Evolutionary conservation across 768 basidiomycete genomes (phyloP), one percentile per base, ranked within the genome.

Genomic region (Termitomyces sp.): DNA sequence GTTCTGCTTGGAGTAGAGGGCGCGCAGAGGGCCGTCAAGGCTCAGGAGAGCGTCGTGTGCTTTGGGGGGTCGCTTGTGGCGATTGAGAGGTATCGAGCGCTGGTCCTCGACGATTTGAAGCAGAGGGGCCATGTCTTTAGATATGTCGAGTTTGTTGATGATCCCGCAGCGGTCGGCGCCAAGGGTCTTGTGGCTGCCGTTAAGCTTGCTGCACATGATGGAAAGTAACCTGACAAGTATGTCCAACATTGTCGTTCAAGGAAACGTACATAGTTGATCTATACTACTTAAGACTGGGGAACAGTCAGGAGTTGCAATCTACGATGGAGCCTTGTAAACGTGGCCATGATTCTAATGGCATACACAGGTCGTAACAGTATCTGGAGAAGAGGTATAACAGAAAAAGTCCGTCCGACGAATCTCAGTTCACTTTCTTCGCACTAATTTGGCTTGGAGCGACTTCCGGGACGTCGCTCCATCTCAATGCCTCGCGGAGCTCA

Each of bases 31-130:
- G 69, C 75, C 0, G 80, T 89, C 54, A 77, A 76, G 47, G 82
- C 90, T 0, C 70, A 74, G 43, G 79, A 86, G 2, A 79, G 84
- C 38, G 81, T 92, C 3, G 67, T 94, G 17, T 91, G 86, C 62
- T 86, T 93, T 60, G 92, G 92, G 9, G 92, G 92, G n/a, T 91
- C 89, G 20, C 71, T 94, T 63, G 85, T 85, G 4, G 86, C 88
- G 3, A 72, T 91, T 2, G 78, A 81, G 57, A 73, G 67, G 42
- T 93, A 94, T 73, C 76, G 3, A 57, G 73, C 82, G 84, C 9
- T 51, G 4, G 50, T 51, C 25, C 25, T 63, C 81, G 85, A 83
- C 11, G 81, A 81, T 32, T 80, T 93, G 29, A 77, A 71, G 56
- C 69, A 76, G 65, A 75, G 76, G 52, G 89, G 89, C 1, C 86